These are phyloP conservation scores for Aureoboletus auriporus DNA, from an alignment of 768 basidiomycete species.

Conservation along the genomic window DNA sequence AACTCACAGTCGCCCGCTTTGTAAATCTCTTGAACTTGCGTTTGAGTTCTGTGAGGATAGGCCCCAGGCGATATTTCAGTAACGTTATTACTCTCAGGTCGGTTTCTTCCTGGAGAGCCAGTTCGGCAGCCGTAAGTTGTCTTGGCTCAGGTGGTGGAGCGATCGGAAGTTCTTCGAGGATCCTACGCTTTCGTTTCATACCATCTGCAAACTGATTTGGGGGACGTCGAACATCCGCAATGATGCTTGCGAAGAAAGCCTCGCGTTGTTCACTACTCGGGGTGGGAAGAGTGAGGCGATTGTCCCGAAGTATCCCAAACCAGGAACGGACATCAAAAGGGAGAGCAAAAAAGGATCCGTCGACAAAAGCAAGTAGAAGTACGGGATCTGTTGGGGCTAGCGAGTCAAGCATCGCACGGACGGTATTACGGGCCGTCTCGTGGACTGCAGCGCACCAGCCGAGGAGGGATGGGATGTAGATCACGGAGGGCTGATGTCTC, in stretches of 20 bases:
- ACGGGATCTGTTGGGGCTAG: slow-evolving; percentile 90
- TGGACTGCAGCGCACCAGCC: slow-evolving; percentile 84
- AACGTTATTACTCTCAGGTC: slow-evolving; percentile 76
- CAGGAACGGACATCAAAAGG: slow-evolving; percentile 83
- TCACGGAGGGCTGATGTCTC: slow-evolving; percentile 91
- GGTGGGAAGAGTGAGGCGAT: slow-evolving; percentile 57
- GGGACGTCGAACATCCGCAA: slow-evolving; percentile 66
- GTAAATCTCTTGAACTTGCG: slow-evolving; percentile 90
- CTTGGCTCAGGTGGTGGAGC: slow-evolving; percentile 90
- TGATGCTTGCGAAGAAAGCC: slow-evolving; percentile 71
- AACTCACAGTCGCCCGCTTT: slow-evolving; percentile 68
- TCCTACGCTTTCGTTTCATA: slow-evolving; percentile 73
- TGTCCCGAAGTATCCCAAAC: slow-evolving; percentile 81
- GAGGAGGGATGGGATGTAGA: slow-evolving; percentile 88
- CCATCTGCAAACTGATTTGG: slow-evolving; percentile 91
- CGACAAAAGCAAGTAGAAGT: slow-evolving; percentile 86
- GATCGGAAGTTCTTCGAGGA: slow-evolving; percentile 80
- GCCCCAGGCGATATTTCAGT: slow-evolving; percentile 87
- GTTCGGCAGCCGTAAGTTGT: slow-evolving; percentile 74
- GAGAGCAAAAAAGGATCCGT: slow-evolving; percentile 64
- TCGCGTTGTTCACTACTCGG: slow-evolving; percentile 57
- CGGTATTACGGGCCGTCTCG: slow-evolving; percentile 79
- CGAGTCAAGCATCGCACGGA: slow-evolving; percentile 88
- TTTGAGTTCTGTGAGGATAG: slow-evolving; percentile 84
- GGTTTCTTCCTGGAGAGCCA: slow-evolving; percentile 77